Evolutionary conservation across 2,329 filamentous ascomycete species (phyloP).

Genomic region (Tolypocladium amazonense): DNA sequence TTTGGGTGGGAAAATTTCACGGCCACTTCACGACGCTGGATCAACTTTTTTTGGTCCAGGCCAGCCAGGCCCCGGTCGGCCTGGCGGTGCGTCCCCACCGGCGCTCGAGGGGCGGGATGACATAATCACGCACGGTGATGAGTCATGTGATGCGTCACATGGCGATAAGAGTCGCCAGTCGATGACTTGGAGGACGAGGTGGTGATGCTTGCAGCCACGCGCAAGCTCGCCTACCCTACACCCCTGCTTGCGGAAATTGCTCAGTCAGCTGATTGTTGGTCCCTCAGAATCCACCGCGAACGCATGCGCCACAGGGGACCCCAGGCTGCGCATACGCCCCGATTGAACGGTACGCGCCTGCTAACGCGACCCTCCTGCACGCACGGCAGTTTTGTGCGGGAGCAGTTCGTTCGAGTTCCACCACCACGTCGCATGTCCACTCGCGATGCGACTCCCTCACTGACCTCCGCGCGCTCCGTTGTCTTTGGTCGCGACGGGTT

Average conservation of each 20-base stretch:
- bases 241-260: background rate
- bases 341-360: background rate
- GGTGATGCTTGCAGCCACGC: background rate
- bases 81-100: background rate
- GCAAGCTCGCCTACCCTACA: background rate
- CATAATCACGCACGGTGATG: conserved; percentile 8
- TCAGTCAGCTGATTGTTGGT: background rate
- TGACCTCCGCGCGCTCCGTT: background rate
- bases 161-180: conserved; percentile 1
- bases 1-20: conserved; percentile 23
- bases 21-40: conserved; percentile 12
- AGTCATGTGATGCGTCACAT: conserved; percentile 10
- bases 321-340: background rate
- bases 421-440: background rate
- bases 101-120: conserved; percentile 5
- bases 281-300: background rate
- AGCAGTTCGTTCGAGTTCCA: background rate
- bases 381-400: background rate
- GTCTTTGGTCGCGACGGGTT: background rate
- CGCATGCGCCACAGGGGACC: background rate
- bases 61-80: background rate
- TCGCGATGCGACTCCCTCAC: background rate
- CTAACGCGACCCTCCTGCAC: background rate
- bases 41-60: conserved; percentile 21
- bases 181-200: background rate